Evolutionary conservation across 306 rosid species (phyloP).

Genomic region (Medicago ruthenica): DNA sequence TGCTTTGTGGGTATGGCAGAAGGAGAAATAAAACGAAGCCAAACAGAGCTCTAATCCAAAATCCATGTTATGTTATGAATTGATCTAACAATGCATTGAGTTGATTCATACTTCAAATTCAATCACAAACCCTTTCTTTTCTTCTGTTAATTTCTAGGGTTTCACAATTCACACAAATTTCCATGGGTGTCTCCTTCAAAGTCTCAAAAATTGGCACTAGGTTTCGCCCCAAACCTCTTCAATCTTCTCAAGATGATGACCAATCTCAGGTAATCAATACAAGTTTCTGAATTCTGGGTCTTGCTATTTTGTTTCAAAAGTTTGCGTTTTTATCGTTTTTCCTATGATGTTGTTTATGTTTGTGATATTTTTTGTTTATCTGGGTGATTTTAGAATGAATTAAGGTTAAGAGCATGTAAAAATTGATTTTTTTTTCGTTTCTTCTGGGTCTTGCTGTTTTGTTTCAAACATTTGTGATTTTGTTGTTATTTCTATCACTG

Average conservation of each 20-base stretch:
- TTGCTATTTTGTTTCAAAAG: background rate
- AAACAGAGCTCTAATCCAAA: background rate
- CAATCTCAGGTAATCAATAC: slow-evolving; percentile 41
- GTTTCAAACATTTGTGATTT: slow-evolving; percentile 1
- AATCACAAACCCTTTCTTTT: background rate
- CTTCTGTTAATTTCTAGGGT: slow-evolving; percentile 43
- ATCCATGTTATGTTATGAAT: background rate
- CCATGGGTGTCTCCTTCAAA: slow-evolving; percentile 61
- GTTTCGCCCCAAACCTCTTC: slow-evolving; percentile 50
- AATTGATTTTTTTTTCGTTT: background rate
- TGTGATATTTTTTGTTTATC: too few species aligned
- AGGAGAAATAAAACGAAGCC: too few species aligned
- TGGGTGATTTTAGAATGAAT: slow-evolving; percentile 9
- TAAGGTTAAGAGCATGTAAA: background rate
- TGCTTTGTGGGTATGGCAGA: too few species aligned
- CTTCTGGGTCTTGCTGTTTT: background rate
- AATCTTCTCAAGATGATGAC: slow-evolving; percentile 37
- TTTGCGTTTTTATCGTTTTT: background rate
- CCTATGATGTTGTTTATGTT: background rate
- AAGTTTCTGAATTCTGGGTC: background rate
- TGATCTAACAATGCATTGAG: background rate
- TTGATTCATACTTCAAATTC: background rate
- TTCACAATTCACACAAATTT: slow-evolving; percentile 25
- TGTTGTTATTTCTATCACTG: background rate
- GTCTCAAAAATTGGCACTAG: slow-evolving; percentile 55